Percentiles rank a stretch among this genome's conserved stretches.
Evolutionary conservation across 805 yeast species (phyloP).

Genomic region (Brettanomyces bruxellensis): DNA sequence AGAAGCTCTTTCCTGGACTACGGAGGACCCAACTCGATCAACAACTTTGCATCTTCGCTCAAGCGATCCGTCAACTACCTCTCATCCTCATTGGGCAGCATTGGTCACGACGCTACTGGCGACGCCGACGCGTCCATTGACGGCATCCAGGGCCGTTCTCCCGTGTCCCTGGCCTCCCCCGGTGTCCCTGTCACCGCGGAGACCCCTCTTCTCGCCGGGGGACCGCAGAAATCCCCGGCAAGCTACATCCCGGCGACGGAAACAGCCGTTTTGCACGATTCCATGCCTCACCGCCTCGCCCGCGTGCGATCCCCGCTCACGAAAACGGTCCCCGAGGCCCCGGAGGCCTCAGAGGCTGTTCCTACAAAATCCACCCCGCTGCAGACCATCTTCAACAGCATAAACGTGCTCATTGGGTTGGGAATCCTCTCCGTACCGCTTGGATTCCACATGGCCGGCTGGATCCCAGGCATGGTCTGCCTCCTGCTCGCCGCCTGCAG

Average conservation of each 20-base stretch:
- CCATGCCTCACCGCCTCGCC: no score
- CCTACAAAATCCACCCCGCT: conserved; percentile 43
- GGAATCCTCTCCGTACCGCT: conserved; percentile 68
- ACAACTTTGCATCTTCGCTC: conserved; percentile 28
- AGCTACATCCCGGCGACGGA: no score
- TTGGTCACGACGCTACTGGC: background rate
- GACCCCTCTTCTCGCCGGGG: no score
- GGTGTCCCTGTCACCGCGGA: no score
- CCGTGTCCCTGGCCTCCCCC: no score
- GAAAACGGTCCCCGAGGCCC: no score
- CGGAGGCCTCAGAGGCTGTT: no score
- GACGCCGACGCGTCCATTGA: no score
- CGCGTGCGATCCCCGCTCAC: no score
- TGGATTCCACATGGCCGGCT: conserved; percentile 61
- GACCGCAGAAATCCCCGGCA: no score
- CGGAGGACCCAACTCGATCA: conserved; percentile 29
- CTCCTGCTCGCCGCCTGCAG: conserved; percentile 36
- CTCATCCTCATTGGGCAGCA: conserved; percentile 14
- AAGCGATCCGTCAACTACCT: conserved; percentile 23
- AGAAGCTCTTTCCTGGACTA: conserved; percentile 26
- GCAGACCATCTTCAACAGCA: conserved; percentile 71
- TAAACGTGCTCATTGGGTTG: conserved; percentile 68
- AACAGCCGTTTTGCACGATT: no score
- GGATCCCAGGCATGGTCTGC: conserved; percentile 42
- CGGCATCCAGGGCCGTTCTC: no score